Evolutionary conservation across 768 basidiomycete species (phyloP).

Genomic region (Leccinellum luteum): DNA sequence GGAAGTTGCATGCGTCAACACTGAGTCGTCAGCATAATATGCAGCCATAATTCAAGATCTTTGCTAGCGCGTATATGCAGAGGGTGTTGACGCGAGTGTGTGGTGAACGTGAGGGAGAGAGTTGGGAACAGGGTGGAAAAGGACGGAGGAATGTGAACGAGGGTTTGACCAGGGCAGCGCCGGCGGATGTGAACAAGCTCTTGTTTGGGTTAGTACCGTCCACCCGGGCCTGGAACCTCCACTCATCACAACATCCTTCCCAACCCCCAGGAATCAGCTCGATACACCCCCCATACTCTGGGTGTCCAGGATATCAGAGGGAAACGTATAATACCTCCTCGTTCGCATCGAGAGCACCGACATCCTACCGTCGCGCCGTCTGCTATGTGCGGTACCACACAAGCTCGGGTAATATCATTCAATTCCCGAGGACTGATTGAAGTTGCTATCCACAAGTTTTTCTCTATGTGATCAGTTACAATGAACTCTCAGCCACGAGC

Average conservation of each 20-base stretch:
- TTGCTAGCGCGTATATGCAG: slow-evolving; percentile 10
- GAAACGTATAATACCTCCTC: not conserved
- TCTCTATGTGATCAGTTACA: too few species aligned
- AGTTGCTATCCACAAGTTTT: too few species aligned
- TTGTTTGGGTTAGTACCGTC: slow-evolving; percentile 4
- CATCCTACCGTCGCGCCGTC: not conserved
- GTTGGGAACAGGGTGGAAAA: not conserved
- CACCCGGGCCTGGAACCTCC: slow-evolving; percentile 18
- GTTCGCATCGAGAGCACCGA: not conserved
- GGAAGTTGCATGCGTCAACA: slow-evolving; percentile 32
- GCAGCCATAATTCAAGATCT: slow-evolving; percentile 31
- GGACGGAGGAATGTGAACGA: slow-evolving; percentile 12
- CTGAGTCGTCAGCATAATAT: slow-evolving; percentile 28
- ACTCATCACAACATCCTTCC: slow-evolving; percentile 1
- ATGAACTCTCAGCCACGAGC: too few species aligned
- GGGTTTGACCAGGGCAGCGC: slow-evolving; percentile 21
- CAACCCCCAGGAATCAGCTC: not conserved
- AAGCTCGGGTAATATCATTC: not conserved
- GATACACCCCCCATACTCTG: not conserved
- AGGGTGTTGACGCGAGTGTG: slow-evolving; percentile 4
- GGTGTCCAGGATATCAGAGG: not conserved
- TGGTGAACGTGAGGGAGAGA: slow-evolving; percentile 2
- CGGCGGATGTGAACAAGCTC: slow-evolving; percentile 26
- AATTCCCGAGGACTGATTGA: too few species aligned
- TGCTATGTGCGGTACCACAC: not conserved